Evolutionary conservation across 768 basidiomycete species (phyloP), one percentile per base, ranked within the genome.

Genomic region (Jaapia argillacea): DNA sequence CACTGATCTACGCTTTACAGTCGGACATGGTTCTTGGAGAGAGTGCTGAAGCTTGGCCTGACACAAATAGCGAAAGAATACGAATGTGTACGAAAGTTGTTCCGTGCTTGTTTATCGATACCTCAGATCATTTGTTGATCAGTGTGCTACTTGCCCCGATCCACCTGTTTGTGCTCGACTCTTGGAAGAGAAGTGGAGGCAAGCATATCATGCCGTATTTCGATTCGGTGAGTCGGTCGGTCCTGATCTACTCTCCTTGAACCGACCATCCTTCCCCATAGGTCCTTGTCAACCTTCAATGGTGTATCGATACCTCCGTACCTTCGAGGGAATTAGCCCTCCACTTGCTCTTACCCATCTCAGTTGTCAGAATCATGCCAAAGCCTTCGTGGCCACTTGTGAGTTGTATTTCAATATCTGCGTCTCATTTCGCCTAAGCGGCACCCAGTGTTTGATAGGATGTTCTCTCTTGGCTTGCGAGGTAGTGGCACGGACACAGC

Each of bases 11-110:
- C 31, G 20, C 27, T 25, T 31, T 24, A 13, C 50, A 89, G 90
- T 26, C 76, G 93, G 45, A 93, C 82, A 43, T 96, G 92, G 92
- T 96, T 96, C 64, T 73, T 96, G 16, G 93, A 97, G 58, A 79
- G 93, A 16, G 85, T 97, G 13, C 70, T 96, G 49, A 96, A 96
- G 58, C 77, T 97, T 6, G 89, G 90, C 2, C 67, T 90, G 31
- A 85, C 85, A 0, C 76, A 82, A 48, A 72, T 94, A 20, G 77
- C 86, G n/a, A 92, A 93, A 59, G 92, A 96, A 54, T 96, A 96
- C 54, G 83, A 87, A 76, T 96, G 93, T 56, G 89, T 91, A 57
- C 50, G 78, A 4, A 21, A 38, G 21, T 22, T 38, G 20, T 7
- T 7, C 28, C 28, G 10, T 33, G 28, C 28, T 10, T 33, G 10